Conservation (phyloP, 2,329 filamentous ascomycete species). For the Trichophyton benhamiae region DNA sequence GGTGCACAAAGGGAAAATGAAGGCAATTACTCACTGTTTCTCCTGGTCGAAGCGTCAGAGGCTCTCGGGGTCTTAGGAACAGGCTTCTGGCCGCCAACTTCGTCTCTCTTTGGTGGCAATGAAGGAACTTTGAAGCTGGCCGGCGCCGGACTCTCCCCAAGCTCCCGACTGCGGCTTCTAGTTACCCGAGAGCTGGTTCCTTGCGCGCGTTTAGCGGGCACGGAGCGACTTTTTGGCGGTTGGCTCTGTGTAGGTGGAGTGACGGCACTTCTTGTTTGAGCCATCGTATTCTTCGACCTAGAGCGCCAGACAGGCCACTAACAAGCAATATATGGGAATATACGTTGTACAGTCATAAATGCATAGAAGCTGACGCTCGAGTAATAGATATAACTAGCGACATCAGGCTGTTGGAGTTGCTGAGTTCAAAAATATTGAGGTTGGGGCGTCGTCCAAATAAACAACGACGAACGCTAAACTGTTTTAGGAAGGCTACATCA, state of each 20-base stretch:
- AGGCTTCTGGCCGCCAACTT: neutral
- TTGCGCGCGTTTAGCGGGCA: neutral
- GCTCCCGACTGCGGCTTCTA: conserved; percentile 4
- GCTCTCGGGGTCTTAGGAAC: neutral
- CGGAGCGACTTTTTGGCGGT: neutral
- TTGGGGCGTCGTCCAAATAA: neutral
- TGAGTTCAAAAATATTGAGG: neutral
- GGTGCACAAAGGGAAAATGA: neutral
- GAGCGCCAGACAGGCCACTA: neutral
- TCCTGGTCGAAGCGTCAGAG: neutral
- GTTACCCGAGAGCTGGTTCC: conserved; percentile 1
- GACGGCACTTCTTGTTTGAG: neutral
- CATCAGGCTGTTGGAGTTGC: neutral
- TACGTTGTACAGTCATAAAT: neutral
- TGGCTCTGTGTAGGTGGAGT: neutral
- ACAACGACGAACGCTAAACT: neutral
- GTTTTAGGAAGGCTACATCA: neutral
- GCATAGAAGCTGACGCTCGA: neutral
- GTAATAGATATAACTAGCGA: neutral
- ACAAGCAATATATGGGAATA: neutral
- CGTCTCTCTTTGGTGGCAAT: neutral
- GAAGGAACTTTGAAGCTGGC: neutral
- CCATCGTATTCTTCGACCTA: neutral
- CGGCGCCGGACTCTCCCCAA: neutral
- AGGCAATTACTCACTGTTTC: neutral